phyloP scores from a whole-genome alignment of 1,284 basidiomycete species.

The Apiotrichum sp. region DNA sequence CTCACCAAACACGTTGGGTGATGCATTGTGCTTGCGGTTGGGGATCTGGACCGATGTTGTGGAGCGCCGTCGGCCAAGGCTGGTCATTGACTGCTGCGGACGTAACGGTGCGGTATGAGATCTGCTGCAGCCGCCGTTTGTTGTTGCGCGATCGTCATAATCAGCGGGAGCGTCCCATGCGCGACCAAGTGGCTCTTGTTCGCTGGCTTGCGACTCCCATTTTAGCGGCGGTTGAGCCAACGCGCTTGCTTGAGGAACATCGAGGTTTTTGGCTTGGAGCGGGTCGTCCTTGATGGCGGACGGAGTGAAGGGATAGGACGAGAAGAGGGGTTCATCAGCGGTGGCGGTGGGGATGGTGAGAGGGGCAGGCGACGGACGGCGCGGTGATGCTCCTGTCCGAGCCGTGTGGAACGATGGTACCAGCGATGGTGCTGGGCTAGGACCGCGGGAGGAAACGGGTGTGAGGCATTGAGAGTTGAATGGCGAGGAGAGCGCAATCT shows the following conservation, averaged over 20 bases:
- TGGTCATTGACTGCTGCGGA: not conserved
- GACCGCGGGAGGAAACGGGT: conserved; percentile 7
- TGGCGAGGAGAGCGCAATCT: conserved; percentile 8
- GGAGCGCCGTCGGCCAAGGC: conserved; percentile 10
- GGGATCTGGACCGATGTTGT: conserved; percentile 5
- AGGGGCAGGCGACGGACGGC: conserved; percentile 19
- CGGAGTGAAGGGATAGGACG: conserved; percentile 24
- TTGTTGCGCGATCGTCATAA: not conserved
- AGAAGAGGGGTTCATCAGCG: conserved; percentile 34
- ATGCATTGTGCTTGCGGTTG: conserved; percentile 2
- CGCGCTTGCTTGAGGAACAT: not conserved
- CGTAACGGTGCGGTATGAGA: not conserved
- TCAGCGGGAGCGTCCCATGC: not conserved
- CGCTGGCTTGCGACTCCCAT: not conserved
- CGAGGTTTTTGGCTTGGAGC: not conserved
- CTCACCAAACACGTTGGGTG: not conserved
- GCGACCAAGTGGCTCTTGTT: not conserved
- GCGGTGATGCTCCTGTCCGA: not conserved
- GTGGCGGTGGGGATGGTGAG: conserved; percentile 28
- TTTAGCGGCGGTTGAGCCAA: conserved; percentile 9
- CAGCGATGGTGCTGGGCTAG: conserved; percentile 3
- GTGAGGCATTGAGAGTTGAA: conserved; percentile 2
- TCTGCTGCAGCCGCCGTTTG: not conserved
- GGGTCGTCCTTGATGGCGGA: not conserved
- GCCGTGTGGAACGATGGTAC: not conserved